Percentiles rank a stretch among this genome's conserved stretches.
These are phyloP conservation scores for Tolypocladium ovalisporum DNA, from an alignment of 2,329 filamentous ascomycete genomes.

Conservation along the genomic window DNA sequence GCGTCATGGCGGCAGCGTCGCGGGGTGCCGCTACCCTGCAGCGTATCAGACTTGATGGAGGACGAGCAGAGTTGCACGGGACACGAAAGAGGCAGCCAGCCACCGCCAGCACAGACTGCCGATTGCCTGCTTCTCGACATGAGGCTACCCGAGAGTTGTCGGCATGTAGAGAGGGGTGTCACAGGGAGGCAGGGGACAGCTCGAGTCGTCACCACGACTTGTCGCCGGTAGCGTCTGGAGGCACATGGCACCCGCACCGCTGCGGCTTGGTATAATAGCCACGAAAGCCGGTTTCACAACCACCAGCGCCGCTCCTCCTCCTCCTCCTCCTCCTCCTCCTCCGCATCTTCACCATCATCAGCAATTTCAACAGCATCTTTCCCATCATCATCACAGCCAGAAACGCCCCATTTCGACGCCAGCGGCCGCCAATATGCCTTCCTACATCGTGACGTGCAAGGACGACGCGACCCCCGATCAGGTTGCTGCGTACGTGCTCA, in stretches of 20 bases:
- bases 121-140: not conserved
- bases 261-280: not conserved
- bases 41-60: not conserved
- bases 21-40: not conserved
- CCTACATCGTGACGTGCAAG: constrained; percentile 62
- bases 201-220: not conserved
- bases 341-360: constrained; percentile 1
- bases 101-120: not conserved
- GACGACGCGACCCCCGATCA: constrained; percentile 54
- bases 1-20: not conserved
- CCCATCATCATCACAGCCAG: not conserved
- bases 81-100: not conserved
- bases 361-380: not conserved
- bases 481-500: constrained; percentile 48
- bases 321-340: not conserved
- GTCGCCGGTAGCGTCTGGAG: not conserved
- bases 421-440: constrained; percentile 33
- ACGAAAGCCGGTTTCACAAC: not conserved
- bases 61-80: not conserved
- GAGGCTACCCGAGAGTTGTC: not conserved
- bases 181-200: not conserved
- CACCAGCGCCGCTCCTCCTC: not conserved
- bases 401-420: constrained; percentile 1
- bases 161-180: not conserved
- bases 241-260: not conserved